These are phyloP conservation scores for Phyllostachys edulis DNA, from an alignment of 176 grass and related monocot genomes.

Conservation along the genomic window DNA sequence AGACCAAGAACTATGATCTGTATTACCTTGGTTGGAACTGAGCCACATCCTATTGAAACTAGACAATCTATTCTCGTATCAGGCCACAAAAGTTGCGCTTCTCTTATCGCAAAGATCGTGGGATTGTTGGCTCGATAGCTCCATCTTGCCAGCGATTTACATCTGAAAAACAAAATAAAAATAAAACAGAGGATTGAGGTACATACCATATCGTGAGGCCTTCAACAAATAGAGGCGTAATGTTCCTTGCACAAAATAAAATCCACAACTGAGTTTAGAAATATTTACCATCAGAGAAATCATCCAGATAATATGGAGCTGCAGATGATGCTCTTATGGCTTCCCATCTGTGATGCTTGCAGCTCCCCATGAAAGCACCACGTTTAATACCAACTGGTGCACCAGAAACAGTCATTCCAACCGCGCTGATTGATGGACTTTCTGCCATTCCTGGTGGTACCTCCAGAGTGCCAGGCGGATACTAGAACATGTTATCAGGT, in stretches of 20 bases:
- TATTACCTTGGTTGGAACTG: conserved; percentile 92
- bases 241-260: conserved; percentile 20
- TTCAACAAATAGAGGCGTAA: conserved; percentile 22
- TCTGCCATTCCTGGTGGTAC: conserved; percentile 61
- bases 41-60: conserved; percentile 91
- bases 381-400: conserved; percentile 67
- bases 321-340: conserved; percentile 98
- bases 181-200: conserved; percentile 7
- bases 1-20: background rate
- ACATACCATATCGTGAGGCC: conserved; percentile 1
- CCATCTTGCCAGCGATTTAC: conserved; percentile 96
- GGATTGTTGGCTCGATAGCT: conserved; percentile 98
- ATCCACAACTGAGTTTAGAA: background rate
- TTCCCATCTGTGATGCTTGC: conserved; percentile 92
- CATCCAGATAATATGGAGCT: conserved; percentile 98
- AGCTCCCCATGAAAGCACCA: conserved; percentile 93
- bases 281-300: conserved; percentile 89
- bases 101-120: conserved; percentile 97
- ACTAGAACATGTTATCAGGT: conserved; percentile 55
- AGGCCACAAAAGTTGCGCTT: conserved; percentile 97
- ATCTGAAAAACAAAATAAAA: conserved; percentile 42
- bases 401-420: conserved; percentile 60
- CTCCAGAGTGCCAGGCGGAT: conserved; percentile 87
- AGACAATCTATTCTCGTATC: conserved; percentile 94
- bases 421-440: conserved; percentile 47